A percentile compares a stretch with the other conserved stretches of the same genome.
phyloP scores from a whole-genome alignment of 306 rosid genomes.

The Acacia acuminata region DNA sequence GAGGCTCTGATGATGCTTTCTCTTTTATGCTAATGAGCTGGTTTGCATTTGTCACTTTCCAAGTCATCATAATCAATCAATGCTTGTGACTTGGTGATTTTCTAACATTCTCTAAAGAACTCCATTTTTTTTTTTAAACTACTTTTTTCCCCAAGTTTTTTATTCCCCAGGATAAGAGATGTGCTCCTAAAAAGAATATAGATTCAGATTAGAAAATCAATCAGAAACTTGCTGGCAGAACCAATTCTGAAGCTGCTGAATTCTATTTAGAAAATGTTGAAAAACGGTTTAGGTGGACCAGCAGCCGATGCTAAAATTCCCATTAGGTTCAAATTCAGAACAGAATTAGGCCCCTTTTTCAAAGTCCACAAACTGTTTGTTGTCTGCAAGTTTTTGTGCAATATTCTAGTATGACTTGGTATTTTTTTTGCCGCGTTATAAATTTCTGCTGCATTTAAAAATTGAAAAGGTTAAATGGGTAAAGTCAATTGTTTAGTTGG shows the following conservation, averaged over 20 bases:
- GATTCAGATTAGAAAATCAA: not conserved
- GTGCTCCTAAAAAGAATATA: constrained; percentile 13
- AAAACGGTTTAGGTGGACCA: not conserved
- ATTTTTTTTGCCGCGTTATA: not conserved
- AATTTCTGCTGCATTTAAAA: not conserved
- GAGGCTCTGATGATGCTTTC: constrained; percentile 27
- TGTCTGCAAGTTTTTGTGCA: not conserved
- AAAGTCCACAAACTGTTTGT: not conserved
- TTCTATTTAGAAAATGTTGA: not conserved
- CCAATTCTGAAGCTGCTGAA: not conserved
- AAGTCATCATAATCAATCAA: constrained; percentile 33
- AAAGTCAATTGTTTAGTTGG: not conserved
- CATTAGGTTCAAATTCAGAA: not conserved
- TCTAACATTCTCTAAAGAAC: constrained; percentile 3
- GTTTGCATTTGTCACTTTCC: constrained; percentile 42
- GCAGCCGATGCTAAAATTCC: not conserved
- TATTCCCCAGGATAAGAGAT: not conserved
- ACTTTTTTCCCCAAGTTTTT: not conserved
- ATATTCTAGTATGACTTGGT: not conserved
- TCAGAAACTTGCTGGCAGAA: not conserved
- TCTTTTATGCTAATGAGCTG: constrained; percentile 52
- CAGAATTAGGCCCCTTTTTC: not conserved
- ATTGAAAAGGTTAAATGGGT: not conserved
- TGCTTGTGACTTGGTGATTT: constrained; percentile 30
- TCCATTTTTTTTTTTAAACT: not conserved